These are phyloP conservation scores for Vicia villosa DNA, from an alignment of 306 rosid genomes.

Conservation along the genomic window DNA sequence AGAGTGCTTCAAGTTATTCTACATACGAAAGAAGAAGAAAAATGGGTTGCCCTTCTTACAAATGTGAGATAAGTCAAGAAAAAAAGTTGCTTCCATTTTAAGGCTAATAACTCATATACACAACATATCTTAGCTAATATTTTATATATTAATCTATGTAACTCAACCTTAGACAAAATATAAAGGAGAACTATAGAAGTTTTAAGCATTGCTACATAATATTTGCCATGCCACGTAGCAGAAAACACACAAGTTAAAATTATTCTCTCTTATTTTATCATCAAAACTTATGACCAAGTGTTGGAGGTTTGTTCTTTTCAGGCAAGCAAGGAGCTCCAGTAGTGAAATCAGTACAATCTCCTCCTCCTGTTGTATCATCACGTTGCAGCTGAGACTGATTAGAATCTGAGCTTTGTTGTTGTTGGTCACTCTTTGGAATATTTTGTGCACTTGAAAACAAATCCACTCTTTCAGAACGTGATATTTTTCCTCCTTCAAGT, in stretches of 20 bases:
- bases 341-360: conserved; percentile 30
- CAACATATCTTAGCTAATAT: too few relatives aligned
- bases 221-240: neutral
- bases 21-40: too few relatives aligned
- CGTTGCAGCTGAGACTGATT: conserved; percentile 40
- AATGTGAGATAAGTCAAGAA: too few relatives aligned
- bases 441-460: conserved; percentile 48
- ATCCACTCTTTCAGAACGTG: conserved; percentile 59
- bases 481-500: conserved; percentile 69
- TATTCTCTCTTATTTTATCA: neutral
- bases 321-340: conserved; percentile 50
- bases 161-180: neutral
- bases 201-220: neutral
- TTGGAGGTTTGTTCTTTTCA: conserved; percentile 35
- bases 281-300: conserved; percentile 36
- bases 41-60: too few relatives aligned
- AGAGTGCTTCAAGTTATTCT: too few relatives aligned
- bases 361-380: conserved; percentile 6
- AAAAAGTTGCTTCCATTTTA: too few relatives aligned
- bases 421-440: conserved; percentile 23
- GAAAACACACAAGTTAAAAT: neutral
- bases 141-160: neutral
- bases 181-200: neutral
- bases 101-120: too few relatives aligned
- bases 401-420: conserved; percentile 13